Percentiles rank a stretch among this genome's conserved stretches.
phyloP scores from a whole-genome alignment of 140 eudicot genomes.

The Erigeron philadelphicus region DNA sequence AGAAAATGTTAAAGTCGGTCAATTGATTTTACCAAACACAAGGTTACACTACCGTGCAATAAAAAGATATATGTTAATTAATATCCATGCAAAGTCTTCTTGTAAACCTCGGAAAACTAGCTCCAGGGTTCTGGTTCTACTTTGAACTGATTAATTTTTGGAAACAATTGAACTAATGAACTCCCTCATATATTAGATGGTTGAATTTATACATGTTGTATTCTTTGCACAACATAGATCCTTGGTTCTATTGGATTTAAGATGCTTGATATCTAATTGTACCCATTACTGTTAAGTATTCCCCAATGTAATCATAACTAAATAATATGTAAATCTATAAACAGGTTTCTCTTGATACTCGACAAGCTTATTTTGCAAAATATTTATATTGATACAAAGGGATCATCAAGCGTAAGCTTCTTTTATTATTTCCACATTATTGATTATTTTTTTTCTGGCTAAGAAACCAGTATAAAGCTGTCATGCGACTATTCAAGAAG shows the following conservation, averaged over 20 bases:
- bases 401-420: not conserved
- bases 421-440: not conserved
- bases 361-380: constrained; percentile 1
- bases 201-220: not conserved
- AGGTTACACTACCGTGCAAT: not conserved
- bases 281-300: not conserved
- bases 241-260: not conserved
- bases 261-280: not conserved
- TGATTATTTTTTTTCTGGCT: not conserved
- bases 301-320: not conserved
- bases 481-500: no score
- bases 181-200: not conserved
- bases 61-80: not conserved
- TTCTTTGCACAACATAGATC: not conserved
- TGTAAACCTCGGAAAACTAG: not conserved
- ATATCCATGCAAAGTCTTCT: constrained; percentile 6
- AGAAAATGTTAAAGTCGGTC: not conserved
- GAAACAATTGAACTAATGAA: not conserved
- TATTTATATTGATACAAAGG: constrained; percentile 7
- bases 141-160: constrained; percentile 5
- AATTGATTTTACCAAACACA: constrained; percentile 8
- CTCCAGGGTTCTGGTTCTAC: not conserved
- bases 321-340: not conserved
- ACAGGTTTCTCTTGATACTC: not conserved
- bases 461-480: no score